These are phyloP conservation scores for Oenanthe javanica DNA, from an alignment of 140 eudicot species.

Conservation along the genomic window DNA sequence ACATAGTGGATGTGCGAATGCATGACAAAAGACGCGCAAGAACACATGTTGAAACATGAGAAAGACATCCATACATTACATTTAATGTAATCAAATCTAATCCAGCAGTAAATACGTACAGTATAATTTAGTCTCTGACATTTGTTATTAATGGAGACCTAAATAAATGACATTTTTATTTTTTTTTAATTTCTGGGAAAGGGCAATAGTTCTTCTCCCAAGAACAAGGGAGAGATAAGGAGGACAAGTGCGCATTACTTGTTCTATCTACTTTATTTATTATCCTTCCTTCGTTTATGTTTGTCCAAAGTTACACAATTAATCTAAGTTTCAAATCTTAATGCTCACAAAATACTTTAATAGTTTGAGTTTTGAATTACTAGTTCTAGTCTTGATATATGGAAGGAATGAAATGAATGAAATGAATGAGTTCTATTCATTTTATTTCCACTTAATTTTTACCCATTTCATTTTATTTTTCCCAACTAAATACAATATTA, in stretches of 20 bases:
- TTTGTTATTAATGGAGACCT: background rate
- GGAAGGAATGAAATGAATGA: too few species aligned
- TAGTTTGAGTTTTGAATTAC: too few species aligned
- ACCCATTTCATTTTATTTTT: too few species aligned
- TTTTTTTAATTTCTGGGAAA: background rate
- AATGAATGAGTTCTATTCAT: too few species aligned
- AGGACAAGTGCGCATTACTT: background rate
- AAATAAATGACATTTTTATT: background rate
- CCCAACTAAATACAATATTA: too few species aligned
- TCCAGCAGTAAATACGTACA: background rate
- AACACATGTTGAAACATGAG: constrained; percentile 5
- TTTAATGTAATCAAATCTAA: constrained; percentile 13
- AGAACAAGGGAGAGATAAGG: constrained; percentile 5
- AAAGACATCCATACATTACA: background rate
- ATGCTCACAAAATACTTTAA: too few species aligned
- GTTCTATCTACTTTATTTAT: background rate
- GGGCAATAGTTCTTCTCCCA: background rate
- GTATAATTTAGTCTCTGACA: background rate
- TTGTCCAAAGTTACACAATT: too few species aligned
- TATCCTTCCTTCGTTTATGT: too few species aligned
- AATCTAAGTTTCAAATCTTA: too few species aligned
- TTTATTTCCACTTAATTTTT: too few species aligned
- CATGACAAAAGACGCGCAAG: background rate
- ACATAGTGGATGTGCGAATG: background rate
- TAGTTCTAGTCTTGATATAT: too few species aligned